These are phyloP conservation scores for Senna tora DNA, from an alignment of 306 rosid genomes.

Conservation along the genomic window DNA sequence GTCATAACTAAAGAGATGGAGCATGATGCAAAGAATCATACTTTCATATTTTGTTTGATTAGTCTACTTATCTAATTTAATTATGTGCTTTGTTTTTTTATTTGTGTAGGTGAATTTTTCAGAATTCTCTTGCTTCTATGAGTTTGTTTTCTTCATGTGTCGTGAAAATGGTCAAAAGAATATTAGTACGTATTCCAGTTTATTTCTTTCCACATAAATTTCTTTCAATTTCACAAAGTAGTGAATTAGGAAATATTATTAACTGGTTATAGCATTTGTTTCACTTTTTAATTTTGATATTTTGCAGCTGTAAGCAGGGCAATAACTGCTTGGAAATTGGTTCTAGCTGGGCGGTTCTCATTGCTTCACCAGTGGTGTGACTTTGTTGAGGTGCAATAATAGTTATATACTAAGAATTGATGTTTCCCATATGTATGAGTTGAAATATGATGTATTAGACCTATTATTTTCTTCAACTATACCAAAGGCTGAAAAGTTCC, in stretches of 20 bases:
- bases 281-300: slow-evolving; percentile 20
- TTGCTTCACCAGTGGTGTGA: slow-evolving; percentile 86
- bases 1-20: not conserved
- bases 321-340: slow-evolving; percentile 82
- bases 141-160: slow-evolving; percentile 82
- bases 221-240: slow-evolving; percentile 32
- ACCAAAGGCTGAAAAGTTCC: not conserved
- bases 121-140: slow-evolving; percentile 87
- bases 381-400: slow-evolving; percentile 81
- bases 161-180: slow-evolving; percentile 97
- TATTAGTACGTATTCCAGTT: slow-evolving; percentile 64
- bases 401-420: slow-evolving; percentile 23
- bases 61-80: slow-evolving; percentile 26
- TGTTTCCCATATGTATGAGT: not conserved
- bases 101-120: slow-evolving; percentile 65
- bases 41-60: slow-evolving; percentile 8
- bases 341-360: slow-evolving; percentile 81
- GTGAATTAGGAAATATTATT: slow-evolving; percentile 26
- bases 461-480: not conserved
- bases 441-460: not conserved
- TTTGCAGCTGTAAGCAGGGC: slow-evolving; percentile 84
- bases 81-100: slow-evolving; percentile 31
- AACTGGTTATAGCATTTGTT: slow-evolving; percentile 26
- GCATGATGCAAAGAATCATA: slow-evolving; percentile 9
- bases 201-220: not conserved